Evolutionary conservation across 1,139 yeast species (phyloP).

Genomic region (Taphrina confusa): DNA sequence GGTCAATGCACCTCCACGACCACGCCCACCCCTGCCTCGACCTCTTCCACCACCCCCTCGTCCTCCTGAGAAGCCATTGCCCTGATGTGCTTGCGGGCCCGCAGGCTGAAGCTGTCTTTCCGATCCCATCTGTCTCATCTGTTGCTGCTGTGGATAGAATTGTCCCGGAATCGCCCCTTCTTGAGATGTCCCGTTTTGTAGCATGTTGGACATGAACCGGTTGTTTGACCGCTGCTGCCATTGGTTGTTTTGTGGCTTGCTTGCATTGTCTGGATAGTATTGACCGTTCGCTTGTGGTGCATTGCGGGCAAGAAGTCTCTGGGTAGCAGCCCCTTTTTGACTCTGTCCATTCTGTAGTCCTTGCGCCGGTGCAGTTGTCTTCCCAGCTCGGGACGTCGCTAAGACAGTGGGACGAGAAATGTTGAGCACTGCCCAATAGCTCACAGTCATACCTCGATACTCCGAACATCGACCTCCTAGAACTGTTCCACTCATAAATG

Average conservation of each 20-base stretch:
- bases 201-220: slow-evolving; percentile 22
- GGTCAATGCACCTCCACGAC: slow-evolving; percentile 8
- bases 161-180: neutral
- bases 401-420: slow-evolving; percentile 54
- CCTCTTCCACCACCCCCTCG: slow-evolving; percentile 37
- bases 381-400: slow-evolving; percentile 36
- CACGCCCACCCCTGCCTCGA: slow-evolving; percentile 33
- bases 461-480: slow-evolving; percentile 75
- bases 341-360: neutral
- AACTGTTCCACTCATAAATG: slow-evolving; percentile 77
- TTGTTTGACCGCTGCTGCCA: slow-evolving; percentile 30
- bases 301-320: slow-evolving; percentile 15
- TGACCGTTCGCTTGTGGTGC: slow-evolving; percentile 14
- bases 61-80: slow-evolving; percentile 13
- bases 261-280: slow-evolving; percentile 2
- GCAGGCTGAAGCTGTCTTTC: neutral
- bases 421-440: slow-evolving; percentile 79
- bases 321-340: neutral
- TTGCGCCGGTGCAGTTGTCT: neutral
- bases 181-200: neutral
- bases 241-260: neutral
- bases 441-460: slow-evolving; percentile 80
- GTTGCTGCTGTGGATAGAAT: slow-evolving; percentile 9
- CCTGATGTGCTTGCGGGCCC: neutral
- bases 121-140: neutral